phyloP scores from a whole-genome alignment of 805 yeast species.

The Danielia oregonensis region DNA sequence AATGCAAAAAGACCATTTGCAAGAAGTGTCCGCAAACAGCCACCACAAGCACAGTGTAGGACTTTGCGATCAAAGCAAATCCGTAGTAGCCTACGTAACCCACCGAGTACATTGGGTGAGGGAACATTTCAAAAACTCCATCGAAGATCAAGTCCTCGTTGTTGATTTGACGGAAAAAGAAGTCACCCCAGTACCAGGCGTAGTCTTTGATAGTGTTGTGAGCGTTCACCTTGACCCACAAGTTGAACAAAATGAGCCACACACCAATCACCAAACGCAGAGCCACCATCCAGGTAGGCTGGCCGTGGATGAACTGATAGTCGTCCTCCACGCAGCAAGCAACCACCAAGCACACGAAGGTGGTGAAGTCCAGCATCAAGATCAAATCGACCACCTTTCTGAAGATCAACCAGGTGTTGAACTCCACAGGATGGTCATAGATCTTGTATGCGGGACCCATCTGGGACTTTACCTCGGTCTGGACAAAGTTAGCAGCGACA shows the following conservation, averaged over 20 bases:
- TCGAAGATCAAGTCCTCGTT: constrained; percentile 73
- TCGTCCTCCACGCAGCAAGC: constrained; percentile 39
- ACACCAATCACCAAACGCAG: constrained; percentile 59
- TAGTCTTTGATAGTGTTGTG: constrained; percentile 85
- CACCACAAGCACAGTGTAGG: constrained; percentile 63
- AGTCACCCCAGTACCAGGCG: constrained; percentile 97
- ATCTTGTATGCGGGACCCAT: constrained; percentile 34
- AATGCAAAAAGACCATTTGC: constrained; percentile 70
- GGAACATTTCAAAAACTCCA: constrained; percentile 86
- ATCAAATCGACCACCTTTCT: constrained; percentile 77
- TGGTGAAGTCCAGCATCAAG: constrained; percentile 78
- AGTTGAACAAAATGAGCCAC: constrained; percentile 61
- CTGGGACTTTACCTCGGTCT: constrained; percentile 33
- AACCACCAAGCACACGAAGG: constrained; percentile 64
- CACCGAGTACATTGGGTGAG: constrained; percentile 90
- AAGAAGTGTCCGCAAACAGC: constrained; percentile 72
- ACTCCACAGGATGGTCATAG: constrained; percentile 55
- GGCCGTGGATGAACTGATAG: constrained; percentile 37
- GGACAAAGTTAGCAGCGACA: constrained; percentile 35
- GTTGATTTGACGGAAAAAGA: constrained; percentile 68
- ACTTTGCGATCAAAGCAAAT: constrained; percentile 69
- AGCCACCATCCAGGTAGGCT: constrained; percentile 40
- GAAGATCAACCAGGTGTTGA: constrained; percentile 79
- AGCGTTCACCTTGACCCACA: constrained; percentile 85
- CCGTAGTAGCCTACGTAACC: constrained; percentile 89